These are phyloP conservation scores for Podospora didyma DNA, from an alignment of 495 filamentous ascomycete genomes.

Conservation along the genomic window DNA sequence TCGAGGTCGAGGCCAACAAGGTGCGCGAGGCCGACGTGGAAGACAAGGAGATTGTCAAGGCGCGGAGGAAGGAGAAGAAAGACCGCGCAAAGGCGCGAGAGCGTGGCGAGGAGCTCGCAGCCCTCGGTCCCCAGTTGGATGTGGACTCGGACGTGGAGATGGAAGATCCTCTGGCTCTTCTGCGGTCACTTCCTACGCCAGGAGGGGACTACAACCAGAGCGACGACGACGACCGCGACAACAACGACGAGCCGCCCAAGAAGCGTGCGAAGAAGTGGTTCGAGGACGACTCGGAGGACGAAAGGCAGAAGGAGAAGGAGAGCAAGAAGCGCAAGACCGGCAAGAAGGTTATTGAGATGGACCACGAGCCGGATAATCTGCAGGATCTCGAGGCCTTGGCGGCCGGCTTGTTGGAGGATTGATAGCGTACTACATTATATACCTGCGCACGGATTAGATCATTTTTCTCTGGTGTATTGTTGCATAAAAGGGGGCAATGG, in stretches of 20 bases:
- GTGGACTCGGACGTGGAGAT: conserved; percentile 23
- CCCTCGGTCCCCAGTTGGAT: conserved; percentile 30
- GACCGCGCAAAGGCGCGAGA: conserved; percentile 81
- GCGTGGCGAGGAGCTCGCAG: conserved; percentile 46
- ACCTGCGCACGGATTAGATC: too few species aligned
- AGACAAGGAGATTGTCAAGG: conserved; percentile 75
- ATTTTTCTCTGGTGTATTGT: too few species aligned
- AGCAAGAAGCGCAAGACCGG: conserved; percentile 40
- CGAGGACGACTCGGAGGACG: conserved; percentile 44
- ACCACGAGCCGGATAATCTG: conserved; percentile 71
- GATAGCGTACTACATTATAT: neutral
- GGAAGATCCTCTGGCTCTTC: conserved; percentile 47
- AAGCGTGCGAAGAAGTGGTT: conserved; percentile 49
- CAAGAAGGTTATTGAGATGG: conserved; percentile 50
- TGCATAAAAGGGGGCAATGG: too few species aligned
- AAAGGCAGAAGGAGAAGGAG: conserved; percentile 35
- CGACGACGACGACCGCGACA: conserved; percentile 20
- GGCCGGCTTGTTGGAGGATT: conserved; percentile 67
- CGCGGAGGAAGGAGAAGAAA: conserved; percentile 80
- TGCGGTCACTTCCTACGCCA: conserved; percentile 47
- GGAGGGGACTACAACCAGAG: conserved; percentile 28
- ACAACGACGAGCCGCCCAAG: conserved; percentile 31
- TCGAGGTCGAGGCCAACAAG: conserved; percentile 66
- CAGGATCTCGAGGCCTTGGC: conserved; percentile 89
- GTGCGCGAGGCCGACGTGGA: conserved; percentile 73